Percentiles rank a stretch among this genome's conserved stretches.
Evolutionary conservation across 495 filamentous ascomycete species (phyloP).

Genomic region (Penicillium bialowiezense): DNA sequence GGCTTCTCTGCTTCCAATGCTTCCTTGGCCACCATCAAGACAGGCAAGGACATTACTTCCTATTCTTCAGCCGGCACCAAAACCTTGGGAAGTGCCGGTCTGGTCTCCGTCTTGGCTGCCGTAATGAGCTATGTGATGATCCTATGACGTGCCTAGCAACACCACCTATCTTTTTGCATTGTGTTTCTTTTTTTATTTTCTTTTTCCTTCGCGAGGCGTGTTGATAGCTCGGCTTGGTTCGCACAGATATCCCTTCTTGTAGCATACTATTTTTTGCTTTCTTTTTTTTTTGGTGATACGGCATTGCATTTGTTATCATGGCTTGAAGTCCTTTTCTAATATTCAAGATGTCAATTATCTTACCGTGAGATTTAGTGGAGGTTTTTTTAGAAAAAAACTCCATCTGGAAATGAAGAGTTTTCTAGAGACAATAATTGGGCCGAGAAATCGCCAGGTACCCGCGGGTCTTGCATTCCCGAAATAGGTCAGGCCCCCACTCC

Average conservation of each 20-base stretch:
- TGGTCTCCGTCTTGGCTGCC: background rate
- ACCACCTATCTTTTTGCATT: background rate
- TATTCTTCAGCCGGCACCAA: background rate
- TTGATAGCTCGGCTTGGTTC: background rate
- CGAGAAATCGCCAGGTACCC: no score
- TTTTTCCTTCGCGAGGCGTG: background rate
- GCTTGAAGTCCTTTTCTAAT: no score
- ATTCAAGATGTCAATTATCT: no score
- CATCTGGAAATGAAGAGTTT: no score
- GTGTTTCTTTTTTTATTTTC: background rate
- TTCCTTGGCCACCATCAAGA: constrained; percentile 13
- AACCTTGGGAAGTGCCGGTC: background rate
- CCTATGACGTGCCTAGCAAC: background rate
- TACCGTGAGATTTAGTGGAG: no score
- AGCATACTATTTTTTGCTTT: background rate
- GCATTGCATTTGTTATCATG: background rate
- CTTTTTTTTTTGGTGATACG: background rate
- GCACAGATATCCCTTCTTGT: constrained; percentile 5
- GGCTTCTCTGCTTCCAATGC: constrained; percentile 22
- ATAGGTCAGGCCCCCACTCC: no score
- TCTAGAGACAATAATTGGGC: no score
- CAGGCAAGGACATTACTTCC: background rate
- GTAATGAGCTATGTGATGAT: background rate
- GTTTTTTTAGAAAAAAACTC: no score
- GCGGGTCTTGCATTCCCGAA: no score